phyloP scores from a whole-genome alignment of 2,329 filamentous ascomycete genomes.

The Clonostachys chloroleuca region DNA sequence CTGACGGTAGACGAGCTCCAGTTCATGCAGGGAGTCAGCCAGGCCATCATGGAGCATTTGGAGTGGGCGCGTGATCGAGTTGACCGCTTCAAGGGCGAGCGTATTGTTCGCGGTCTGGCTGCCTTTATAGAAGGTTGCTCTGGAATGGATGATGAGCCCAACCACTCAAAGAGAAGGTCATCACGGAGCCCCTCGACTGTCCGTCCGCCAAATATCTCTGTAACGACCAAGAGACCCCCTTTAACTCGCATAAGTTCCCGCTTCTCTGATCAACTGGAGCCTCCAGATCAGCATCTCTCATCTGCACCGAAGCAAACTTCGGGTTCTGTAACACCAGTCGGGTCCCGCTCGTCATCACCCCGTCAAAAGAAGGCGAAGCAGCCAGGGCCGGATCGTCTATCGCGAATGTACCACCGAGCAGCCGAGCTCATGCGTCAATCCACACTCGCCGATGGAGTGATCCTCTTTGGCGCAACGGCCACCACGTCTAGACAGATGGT shows the following conservation, averaged over 20 bases:
- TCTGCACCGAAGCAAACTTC: not conserved
- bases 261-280: not conserved
- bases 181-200: not conserved
- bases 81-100: constrained; percentile 46
- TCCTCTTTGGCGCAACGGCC: constrained; percentile 19
- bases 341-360: not conserved
- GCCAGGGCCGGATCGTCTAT: constrained; percentile 11
- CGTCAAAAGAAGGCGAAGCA: not conserved
- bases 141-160: not conserved
- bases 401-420: constrained; percentile 16
- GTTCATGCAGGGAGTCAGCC: constrained; percentile 52
- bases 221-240: not conserved
- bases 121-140: constrained; percentile 42
- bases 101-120: constrained; percentile 49
- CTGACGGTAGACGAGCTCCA: constrained; percentile 40
- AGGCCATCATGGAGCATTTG: constrained; percentile 55
- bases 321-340: too few species aligned
- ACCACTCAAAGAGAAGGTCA: not conserved
- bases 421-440: constrained; percentile 19
- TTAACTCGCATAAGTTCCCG: not conserved
- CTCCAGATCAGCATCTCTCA: not conserved
- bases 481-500: constrained; percentile 6
- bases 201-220: not conserved
- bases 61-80: constrained; percentile 48
- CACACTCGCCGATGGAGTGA: constrained; percentile 21